Percentiles rank a stretch among this genome's conserved stretches.
Evolutionary conservation across 805 yeast species (phyloP).

Genomic region (Yarrowia sp.): DNA sequence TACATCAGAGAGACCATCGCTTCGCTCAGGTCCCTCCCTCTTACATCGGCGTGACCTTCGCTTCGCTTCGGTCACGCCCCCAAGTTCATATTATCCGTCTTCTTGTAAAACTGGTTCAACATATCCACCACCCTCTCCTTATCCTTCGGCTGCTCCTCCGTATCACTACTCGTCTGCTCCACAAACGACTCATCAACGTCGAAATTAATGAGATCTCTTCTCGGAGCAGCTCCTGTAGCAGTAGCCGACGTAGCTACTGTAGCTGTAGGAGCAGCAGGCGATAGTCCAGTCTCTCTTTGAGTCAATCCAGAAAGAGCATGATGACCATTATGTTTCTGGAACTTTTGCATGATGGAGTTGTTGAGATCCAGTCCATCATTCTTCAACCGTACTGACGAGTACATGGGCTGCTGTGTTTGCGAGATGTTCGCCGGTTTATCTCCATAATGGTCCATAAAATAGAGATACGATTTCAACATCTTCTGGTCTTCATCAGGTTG

Average conservation of each 20-base stretch:
- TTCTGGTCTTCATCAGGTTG: constrained; percentile 57
- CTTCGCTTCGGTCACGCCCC: constrained; percentile 8
- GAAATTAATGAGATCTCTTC: not conserved
- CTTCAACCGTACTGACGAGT: constrained; percentile 9
- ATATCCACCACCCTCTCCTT: constrained; percentile 25
- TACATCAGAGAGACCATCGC: too few relatives aligned
- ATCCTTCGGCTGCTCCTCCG: constrained; percentile 13
- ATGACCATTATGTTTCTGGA: constrained; percentile 12
- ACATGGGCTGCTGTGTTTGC: constrained; percentile 7
- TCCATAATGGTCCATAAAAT: constrained; percentile 83
- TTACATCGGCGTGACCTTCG: too few relatives aligned
- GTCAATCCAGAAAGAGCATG: not conserved
- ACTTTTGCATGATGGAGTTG: constrained; percentile 25
- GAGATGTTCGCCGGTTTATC: constrained; percentile 17
- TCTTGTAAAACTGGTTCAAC: constrained; percentile 23
- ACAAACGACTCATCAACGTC: constrained; percentile 20
- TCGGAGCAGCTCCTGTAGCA: constrained; percentile 9
- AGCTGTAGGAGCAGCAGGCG: constrained; percentile 2
- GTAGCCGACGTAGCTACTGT: not conserved
- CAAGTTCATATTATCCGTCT: constrained; percentile 11
- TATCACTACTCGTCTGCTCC: not conserved
- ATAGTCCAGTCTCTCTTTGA: not conserved
- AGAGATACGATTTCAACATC: constrained; percentile 87
- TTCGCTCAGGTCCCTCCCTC: too few relatives aligned
- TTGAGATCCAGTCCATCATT: constrained; percentile 23